phyloP scores from a whole-genome alignment of 2,329 filamentous ascomycete species.

The Colletotrichum sp. region DNA sequence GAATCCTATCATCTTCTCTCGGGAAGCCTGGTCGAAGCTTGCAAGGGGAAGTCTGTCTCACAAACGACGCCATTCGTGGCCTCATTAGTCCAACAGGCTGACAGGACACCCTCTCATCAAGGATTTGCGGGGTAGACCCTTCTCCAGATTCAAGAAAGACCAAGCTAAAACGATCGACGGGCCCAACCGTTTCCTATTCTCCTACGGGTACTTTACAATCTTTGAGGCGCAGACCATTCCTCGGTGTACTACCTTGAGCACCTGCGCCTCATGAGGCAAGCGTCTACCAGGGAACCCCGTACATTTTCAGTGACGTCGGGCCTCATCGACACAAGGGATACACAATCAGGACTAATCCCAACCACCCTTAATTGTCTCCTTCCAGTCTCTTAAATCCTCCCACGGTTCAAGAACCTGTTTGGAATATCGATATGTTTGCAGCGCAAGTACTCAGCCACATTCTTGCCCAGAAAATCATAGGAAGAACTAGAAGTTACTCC shows the following conservation, averaged over 20 bases:
- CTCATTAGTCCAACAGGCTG: neutral
- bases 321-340: neutral
- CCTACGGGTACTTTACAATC: neutral
- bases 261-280: neutral
- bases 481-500: slow-evolving; percentile 23
- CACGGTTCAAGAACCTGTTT: slow-evolving; percentile 28
- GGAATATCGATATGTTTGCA: slow-evolving; percentile 31
- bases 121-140: neutral
- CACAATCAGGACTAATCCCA: neutral
- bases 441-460: slow-evolving; percentile 31
- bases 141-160: neutral
- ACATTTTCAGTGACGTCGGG: neutral
- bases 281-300: neutral
- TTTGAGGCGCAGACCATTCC: neutral
- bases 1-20: neutral
- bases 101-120: neutral
- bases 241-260: neutral
- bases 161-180: neutral
- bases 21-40: neutral
- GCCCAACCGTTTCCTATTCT: neutral
- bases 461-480: slow-evolving; percentile 35
- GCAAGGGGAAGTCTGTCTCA: neutral
- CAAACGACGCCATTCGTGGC: neutral
- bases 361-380: neutral
- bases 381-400: slow-evolving; percentile 9